phyloP scores from a whole-genome alignment of 2,329 filamentous ascomycete genomes.

The Calonectria hawksworthii region DNA sequence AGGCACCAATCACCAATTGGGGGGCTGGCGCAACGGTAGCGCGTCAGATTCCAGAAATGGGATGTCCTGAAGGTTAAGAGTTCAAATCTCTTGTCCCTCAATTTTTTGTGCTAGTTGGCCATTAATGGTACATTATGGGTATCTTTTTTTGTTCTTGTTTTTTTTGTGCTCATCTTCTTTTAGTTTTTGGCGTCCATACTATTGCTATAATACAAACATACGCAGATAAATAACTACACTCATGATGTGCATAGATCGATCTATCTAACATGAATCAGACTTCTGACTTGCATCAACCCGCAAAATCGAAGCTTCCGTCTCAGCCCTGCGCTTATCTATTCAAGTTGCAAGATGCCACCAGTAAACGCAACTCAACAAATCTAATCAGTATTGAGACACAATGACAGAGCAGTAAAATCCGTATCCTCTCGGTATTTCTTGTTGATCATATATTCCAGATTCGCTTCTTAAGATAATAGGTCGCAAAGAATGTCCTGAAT shows the following conservation, averaged over 20 bases:
- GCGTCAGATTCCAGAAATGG: slow-evolving; percentile 18
- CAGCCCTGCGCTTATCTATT: neutral
- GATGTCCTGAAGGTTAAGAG: slow-evolving; percentile 16
- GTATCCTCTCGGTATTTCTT: neutral
- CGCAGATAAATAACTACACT: neutral
- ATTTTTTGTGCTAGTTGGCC: neutral
- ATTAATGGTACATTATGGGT: neutral
- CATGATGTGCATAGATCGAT: neutral
- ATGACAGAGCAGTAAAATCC: neutral
- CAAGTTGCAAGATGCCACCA: too few species aligned
- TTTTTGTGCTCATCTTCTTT: neutral
- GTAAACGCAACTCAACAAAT: neutral
- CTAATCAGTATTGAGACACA: neutral
- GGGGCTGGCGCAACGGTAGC: slow-evolving; percentile 17
- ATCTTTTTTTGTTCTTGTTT: neutral
- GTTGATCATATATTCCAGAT: neutral
- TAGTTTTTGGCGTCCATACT: neutral
- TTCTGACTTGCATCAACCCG: neutral
- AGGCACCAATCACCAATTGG: neutral
- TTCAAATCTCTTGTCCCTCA: slow-evolving; percentile 19
- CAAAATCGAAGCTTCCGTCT: too few species aligned
- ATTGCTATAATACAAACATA: neutral
- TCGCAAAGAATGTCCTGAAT: neutral
- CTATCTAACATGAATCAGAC: neutral
- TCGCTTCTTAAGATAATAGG: neutral